Evolutionary conservation across 2,329 filamentous ascomycete species (phyloP).

Genomic region (Zymoseptoria brevis): DNA sequence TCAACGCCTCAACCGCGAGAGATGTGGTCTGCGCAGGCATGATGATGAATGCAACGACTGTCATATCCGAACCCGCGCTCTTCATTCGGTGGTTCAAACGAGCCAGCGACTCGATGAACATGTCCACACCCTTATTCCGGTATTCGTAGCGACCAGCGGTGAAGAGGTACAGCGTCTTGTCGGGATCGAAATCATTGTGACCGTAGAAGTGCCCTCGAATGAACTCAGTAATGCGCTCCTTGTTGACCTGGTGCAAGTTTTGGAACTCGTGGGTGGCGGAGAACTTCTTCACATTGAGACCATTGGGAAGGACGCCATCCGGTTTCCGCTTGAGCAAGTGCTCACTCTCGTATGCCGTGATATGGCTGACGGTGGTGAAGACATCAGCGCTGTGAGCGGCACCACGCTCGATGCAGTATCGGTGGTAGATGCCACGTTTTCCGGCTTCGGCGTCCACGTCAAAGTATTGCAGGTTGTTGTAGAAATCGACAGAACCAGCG

Average conservation of each 20-base stretch:
- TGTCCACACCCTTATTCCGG: constrained; percentile 96
- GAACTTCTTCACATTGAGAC: constrained; percentile 97
- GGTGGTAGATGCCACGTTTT: constrained; percentile 96
- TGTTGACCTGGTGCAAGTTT: constrained; percentile 91
- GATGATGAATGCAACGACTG: constrained; percentile 95
- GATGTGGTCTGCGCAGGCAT: constrained; percentile 97
- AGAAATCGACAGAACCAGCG: constrained; percentile 95
- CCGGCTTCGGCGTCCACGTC: constrained; percentile 94
- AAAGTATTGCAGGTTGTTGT: constrained; percentile 96
- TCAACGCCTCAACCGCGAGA: constrained; percentile 87
- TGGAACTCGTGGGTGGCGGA: constrained; percentile 98
- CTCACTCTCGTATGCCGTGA: constrained; percentile 96
- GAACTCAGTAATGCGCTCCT: constrained; percentile 97
- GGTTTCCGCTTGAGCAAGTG: constrained; percentile 96
- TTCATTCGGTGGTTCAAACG: constrained; percentile 92
- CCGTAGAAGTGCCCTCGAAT: constrained; percentile 97
- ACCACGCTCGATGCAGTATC: constrained; percentile 95
- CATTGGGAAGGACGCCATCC: constrained; percentile 91
- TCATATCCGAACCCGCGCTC: constrained; percentile 74
- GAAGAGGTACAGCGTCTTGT: constrained; percentile 97
- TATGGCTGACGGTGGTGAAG: constrained; percentile 97
- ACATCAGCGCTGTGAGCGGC: constrained; percentile 89
- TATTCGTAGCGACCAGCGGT: constrained; percentile 96
- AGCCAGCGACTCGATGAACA: constrained; percentile 97
- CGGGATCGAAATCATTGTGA: constrained; percentile 92